phyloP scores from a whole-genome alignment of 2,329 filamentous ascomycete genomes.

The Xylariaceae sp. region DNA sequence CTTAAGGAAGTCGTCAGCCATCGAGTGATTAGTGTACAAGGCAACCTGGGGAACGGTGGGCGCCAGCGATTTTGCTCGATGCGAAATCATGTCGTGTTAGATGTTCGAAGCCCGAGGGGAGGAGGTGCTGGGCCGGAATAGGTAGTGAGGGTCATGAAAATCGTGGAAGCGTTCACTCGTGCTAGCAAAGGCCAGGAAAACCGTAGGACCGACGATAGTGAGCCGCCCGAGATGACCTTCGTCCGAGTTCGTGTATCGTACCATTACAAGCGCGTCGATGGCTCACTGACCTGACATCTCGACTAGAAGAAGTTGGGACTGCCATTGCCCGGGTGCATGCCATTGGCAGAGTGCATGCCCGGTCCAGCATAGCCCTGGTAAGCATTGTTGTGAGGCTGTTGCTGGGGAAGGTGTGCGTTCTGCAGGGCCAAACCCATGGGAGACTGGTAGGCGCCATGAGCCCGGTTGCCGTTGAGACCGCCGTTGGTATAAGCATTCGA shows the following conservation, averaged over 20 bases:
- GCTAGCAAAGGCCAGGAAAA: constrained; percentile 19
- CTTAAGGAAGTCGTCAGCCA: constrained; percentile 13
- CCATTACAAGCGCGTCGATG: constrained; percentile 20
- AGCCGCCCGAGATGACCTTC: constrained; percentile 15
- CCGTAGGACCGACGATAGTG: constrained; percentile 13
- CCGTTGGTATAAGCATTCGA: constrained; percentile 26
- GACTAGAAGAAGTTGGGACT: constrained; percentile 22
- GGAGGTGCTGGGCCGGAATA: no score
- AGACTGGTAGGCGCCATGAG: constrained; percentile 27
- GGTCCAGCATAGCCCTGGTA: constrained; percentile 21
- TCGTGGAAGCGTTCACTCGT: constrained; percentile 26
- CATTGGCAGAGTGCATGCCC: constrained; percentile 11
- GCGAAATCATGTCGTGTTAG: no score
- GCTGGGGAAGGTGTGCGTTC: constrained; percentile 16
- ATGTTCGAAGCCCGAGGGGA: no score
- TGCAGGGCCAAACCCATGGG: constrained; percentile 26
- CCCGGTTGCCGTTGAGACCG: constrained; percentile 24
- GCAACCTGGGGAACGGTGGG: constrained; percentile 16
- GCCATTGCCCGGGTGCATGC: no score
- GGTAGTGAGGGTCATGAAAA: constrained; percentile 19
- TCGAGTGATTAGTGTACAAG: constrained; percentile 25
- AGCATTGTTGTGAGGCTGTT: constrained; percentile 22
- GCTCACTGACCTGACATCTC: constrained; percentile 7
- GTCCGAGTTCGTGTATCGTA: constrained; percentile 23
- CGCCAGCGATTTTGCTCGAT: constrained; percentile 16